Conservation (phyloP, 305 asterid genomes). For the Solanum chacoense region DNA sequence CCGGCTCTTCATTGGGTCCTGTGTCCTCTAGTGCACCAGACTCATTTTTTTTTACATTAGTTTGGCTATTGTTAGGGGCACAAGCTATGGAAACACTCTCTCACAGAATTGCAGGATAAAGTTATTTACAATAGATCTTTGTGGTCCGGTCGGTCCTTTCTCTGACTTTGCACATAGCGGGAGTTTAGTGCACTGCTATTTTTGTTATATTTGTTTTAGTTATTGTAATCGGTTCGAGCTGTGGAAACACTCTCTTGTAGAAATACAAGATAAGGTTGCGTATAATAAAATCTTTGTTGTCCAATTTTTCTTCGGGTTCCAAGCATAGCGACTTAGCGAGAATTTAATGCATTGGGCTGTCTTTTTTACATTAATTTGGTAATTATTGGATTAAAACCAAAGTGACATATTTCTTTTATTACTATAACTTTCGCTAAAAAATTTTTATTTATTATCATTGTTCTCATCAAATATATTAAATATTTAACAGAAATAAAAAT, state of each 20-base stretch:
- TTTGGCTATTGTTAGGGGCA: background rate
- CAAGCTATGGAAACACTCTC: background rate
- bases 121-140: background rate
- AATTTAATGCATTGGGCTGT: accelerated
- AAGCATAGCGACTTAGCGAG: background rate
- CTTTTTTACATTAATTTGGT: background rate
- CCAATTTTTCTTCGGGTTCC: too few relatives aligned
- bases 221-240: background rate
- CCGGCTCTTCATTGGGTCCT: background rate
- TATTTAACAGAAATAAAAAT: background rate
- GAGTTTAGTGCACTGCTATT: background rate
- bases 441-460: background rate
- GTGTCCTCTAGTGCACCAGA: too few relatives aligned
- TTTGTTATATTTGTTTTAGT: background rate
- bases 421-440: background rate
- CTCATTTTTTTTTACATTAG: background rate
- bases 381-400: background rate
- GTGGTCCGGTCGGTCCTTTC: background rate
- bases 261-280: background rate
- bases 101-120: background rate
- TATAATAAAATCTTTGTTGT: too few relatives aligned
- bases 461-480: background rate
- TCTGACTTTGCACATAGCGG: background rate
- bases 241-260: background rate
- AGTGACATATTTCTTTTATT: background rate